phyloP scores from a whole-genome alignment of 2,329 filamentous ascomycete genomes.

The Ceratocystis destructans region DNA sequence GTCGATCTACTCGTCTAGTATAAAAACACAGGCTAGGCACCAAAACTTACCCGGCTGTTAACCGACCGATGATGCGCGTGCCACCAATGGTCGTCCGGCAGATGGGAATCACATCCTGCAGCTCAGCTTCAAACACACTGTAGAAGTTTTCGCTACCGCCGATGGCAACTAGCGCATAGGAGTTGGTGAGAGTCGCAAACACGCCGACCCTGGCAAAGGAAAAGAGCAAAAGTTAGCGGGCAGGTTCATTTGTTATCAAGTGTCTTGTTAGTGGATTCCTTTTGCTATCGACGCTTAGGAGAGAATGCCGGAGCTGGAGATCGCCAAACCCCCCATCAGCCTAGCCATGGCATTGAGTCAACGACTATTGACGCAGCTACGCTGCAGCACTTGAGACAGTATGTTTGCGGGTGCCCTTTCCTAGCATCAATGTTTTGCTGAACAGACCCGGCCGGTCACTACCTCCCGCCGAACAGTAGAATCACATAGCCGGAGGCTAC shows the following conservation, averaged over 20 bases:
- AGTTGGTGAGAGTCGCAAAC: slow-evolving; percentile 93
- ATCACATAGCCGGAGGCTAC: neutral
- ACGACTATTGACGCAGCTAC: too few relatives aligned
- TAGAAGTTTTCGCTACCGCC: slow-evolving; percentile 99
- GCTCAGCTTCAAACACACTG: slow-evolving; percentile 93
- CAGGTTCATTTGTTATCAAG: slow-evolving; percentile 17
- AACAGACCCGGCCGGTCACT: neutral
- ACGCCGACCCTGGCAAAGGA: slow-evolving; percentile 63
- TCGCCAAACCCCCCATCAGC: too few relatives aligned
- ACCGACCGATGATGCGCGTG: slow-evolving; percentile 85
- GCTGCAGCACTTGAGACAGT: too few relatives aligned
- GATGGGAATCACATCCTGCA: slow-evolving; percentile 94
- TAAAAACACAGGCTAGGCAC: neutral
- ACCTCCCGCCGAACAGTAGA: neutral
- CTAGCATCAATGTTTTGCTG: neutral
- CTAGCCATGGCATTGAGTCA: too few relatives aligned
- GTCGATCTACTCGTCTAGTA: neutral
- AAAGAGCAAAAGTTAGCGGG: slow-evolving; percentile 16
- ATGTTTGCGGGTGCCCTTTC: too few relatives aligned
- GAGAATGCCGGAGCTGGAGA: too few relatives aligned
- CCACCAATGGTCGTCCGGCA: slow-evolving; percentile 93
- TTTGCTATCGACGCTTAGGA: neutral
- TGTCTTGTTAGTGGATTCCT: neutral
- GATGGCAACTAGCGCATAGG: slow-evolving; percentile 85
- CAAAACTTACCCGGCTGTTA: slow-evolving; percentile 67